Conservation (phyloP, 495 filamentous ascomycete species). For the Penicillium parvum region DNA sequence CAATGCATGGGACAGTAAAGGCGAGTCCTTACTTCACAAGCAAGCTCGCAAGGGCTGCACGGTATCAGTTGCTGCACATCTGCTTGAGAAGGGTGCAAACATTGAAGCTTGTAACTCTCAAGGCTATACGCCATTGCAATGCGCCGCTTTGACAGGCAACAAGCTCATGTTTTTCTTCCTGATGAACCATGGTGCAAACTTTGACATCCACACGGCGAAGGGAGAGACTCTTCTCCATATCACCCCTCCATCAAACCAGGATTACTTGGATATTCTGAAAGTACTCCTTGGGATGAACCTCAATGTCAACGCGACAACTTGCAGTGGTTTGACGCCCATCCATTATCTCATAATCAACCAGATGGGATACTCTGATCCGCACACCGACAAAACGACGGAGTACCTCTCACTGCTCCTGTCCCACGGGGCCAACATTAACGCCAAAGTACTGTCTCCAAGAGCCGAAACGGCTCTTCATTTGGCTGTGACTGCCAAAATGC, state of each 20-base stretch:
- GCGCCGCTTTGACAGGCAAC: conserved; percentile 28
- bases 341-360: conserved; percentile 25
- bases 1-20: conserved; percentile 27
- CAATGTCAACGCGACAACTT: conserved; percentile 15
- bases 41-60: conserved; percentile 12
- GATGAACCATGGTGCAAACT: conserved; percentile 22
- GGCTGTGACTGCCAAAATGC: conserved; percentile 14
- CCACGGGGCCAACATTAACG: conserved; percentile 26
- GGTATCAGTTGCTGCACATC: conserved; percentile 13
- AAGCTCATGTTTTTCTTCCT: conserved; percentile 26
- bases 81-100: conserved; percentile 31
- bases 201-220: conserved; percentile 24
- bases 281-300: conserved; percentile 11
- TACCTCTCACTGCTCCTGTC: conserved; percentile 24
- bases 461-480: conserved; percentile 31
- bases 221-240: conserved; percentile 30
- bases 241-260: conserved; percentile 20
- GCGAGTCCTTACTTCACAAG: conserved; percentile 28
- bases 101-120: conserved; percentile 29
- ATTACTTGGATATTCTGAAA: conserved; percentile 29
- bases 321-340: conserved; percentile 26
- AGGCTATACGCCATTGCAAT: conserved; percentile 32
- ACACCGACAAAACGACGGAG: conserved; percentile 16
- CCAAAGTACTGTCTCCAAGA: neutral
- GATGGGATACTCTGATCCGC: conserved; percentile 13